Conservation (phyloP, 2,329 filamentous ascomycete genomes). For the Paecilomyces sp. region DNA sequence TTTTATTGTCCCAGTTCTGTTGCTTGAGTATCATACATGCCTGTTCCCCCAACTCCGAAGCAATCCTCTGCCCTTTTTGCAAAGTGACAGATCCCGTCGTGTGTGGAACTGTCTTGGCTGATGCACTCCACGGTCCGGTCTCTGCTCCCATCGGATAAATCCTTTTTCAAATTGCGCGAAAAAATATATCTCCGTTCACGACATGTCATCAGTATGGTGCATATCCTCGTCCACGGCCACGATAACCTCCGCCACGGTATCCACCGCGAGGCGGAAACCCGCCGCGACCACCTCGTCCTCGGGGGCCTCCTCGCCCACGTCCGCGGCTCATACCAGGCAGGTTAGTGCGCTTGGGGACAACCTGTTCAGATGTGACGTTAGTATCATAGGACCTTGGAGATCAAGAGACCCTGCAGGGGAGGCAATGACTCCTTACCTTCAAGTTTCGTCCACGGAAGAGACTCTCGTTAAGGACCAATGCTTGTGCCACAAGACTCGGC, state of each 20-base stretch:
- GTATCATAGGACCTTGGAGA: constrained; percentile 3
- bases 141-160: background rate
- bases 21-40: constrained; percentile 27
- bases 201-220: constrained; percentile 33
- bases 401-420: background rate
- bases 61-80: constrained; percentile 8
- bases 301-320: constrained; percentile 44
- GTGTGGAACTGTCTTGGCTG: constrained; percentile 2
- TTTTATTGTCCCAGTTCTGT: constrained; percentile 8
- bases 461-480: constrained; percentile 92
- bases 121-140: background rate
- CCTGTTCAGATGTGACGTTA: constrained; percentile 42
- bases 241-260: constrained; percentile 52
- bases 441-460: constrained; percentile 90
- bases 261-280: constrained; percentile 47
- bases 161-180: background rate
- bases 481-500: constrained; percentile 84
- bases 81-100: constrained; percentile 10
- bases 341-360: constrained; percentile 91
- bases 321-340: constrained; percentile 89
- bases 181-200: background rate
- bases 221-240: constrained; percentile 39
- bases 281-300: constrained; percentile 44
- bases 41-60: constrained; percentile 23
- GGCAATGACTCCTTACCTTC: constrained; percentile 58